phyloP scores from a whole-genome alignment of 2,329 filamentous ascomycete genomes.

The Diaporthe sp. region DNA sequence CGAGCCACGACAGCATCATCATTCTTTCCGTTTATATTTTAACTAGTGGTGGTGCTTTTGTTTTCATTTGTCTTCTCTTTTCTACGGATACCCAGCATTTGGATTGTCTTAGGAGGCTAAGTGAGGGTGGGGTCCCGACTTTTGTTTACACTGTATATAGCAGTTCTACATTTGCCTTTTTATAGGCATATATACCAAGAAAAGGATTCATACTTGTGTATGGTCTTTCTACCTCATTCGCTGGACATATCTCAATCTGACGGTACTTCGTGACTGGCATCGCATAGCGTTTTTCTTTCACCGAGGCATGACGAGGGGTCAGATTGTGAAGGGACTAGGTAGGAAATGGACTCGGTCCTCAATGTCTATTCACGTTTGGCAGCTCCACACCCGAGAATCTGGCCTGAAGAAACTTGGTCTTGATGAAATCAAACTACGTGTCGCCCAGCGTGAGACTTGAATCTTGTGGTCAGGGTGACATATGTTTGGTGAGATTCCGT shows the following conservation, averaged over 20 bases:
- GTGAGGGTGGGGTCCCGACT: constrained; percentile 29
- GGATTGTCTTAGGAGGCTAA: constrained; percentile 32
- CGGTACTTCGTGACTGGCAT: neutral
- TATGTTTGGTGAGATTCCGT: neutral
- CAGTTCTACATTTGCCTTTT: constrained; percentile 5
- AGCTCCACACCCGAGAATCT: neutral
- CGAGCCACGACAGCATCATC: constrained; percentile 46
- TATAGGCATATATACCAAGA: neutral
- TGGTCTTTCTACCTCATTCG: constrained; percentile 19
- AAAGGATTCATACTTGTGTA: constrained; percentile 8
- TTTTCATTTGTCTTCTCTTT: constrained; percentile 44
- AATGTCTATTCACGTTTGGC: neutral
- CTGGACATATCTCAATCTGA: constrained; percentile 8
- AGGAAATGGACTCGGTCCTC: neutral
- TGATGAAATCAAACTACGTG: no score
- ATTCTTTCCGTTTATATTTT: constrained; percentile 43
- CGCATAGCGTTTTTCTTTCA: neutral
- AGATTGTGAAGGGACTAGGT: neutral
- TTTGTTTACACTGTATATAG: constrained; percentile 30
- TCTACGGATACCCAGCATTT: constrained; percentile 41
- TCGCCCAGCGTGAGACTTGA: no score
- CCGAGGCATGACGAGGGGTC: neutral
- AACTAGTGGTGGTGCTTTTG: constrained; percentile 28
- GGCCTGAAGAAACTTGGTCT: neutral
- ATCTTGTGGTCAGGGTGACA: neutral